These are phyloP conservation scores for Suillus placidus DNA, from an alignment of 768 basidiomycete species.

Conservation along the genomic window DNA sequence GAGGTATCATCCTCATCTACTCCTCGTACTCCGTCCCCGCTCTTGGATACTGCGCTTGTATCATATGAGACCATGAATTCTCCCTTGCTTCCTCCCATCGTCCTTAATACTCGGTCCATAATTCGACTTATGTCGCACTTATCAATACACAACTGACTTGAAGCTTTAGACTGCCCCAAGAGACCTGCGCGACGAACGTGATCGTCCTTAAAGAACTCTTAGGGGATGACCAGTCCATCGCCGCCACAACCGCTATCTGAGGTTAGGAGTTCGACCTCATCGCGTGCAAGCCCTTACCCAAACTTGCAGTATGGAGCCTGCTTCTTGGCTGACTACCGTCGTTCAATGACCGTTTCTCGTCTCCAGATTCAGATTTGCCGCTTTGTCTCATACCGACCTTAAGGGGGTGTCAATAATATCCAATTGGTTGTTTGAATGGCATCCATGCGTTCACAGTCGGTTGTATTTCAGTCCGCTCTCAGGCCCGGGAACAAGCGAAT, in stretches of 20 bases:
- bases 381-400: background rate
- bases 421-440: slow-evolving; percentile 10
- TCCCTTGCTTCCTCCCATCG: no score
- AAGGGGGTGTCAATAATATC: background rate
- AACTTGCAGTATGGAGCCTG: background rate
- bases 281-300: background rate
- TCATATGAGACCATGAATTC: background rate
- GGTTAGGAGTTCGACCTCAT: background rate
- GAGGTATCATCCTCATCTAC: background rate
- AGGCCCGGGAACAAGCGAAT: no score
- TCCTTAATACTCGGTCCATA: background rate
- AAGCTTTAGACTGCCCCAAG: background rate
- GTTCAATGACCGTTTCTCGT: background rate
- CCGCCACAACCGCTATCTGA: background rate
- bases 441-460: background rate
- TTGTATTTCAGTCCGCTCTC: background rate
- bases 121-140: no score
- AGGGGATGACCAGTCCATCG: background rate
- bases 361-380: background rate
- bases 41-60: background rate
- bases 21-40: no score
- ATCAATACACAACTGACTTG: background rate
- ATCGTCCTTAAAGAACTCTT: background rate
- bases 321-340: background rate
- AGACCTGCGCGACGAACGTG: no score